Base-by-base conservation (phyloP, 176 grass and related monocot genomes). In the Themeda triandra region DNA sequence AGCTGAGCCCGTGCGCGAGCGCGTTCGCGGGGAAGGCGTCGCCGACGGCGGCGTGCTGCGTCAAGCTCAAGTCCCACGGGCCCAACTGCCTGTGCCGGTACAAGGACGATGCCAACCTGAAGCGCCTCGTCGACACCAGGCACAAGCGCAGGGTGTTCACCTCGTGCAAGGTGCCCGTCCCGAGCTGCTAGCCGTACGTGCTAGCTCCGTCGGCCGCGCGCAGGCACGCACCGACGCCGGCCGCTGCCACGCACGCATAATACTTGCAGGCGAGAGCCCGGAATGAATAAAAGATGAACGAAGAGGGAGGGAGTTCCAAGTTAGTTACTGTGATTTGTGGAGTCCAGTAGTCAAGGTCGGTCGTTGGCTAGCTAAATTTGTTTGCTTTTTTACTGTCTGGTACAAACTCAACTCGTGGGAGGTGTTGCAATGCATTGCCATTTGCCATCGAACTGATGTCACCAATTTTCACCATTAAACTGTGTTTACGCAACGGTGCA, bases 71-170 rank as follows among this genome's bases (percentile, higher is more conserved):
- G 87, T 69, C 88, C 76, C 92, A 94, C 36, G 75, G 68, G 28
- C 10, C 89, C 66, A 62, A 31, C 90, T 94, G 89, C 89, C 89
- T 94, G 63, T 94, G 92, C 85, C 87, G 77, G 32, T 94, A 94
- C 92, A 68, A 88, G 80, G 80, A 92, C 65, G 89, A 94, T 68
- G 84, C 92, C 60, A 87, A 77, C 75, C 65, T 94, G 44, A 83
- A 54, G 70, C 89, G 89, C 45, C 88, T 87, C 79, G 77, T 94
- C 73, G 91, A 92, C 87, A 77, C 92, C 64, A 89, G 78, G 72
- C 88, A 91, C 83, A 76, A 72, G 81, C 89, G 89, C 78, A 87
- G 82, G 89, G 92, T 92, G 8, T 79, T 88, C 75, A 73, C 76
- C 37, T 49, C 84, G 3, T 94, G 92, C 76, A 80, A 85, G 21